Conservation (phyloP, 179 eudicot genomes). For the Silene noctiflora region DNA sequence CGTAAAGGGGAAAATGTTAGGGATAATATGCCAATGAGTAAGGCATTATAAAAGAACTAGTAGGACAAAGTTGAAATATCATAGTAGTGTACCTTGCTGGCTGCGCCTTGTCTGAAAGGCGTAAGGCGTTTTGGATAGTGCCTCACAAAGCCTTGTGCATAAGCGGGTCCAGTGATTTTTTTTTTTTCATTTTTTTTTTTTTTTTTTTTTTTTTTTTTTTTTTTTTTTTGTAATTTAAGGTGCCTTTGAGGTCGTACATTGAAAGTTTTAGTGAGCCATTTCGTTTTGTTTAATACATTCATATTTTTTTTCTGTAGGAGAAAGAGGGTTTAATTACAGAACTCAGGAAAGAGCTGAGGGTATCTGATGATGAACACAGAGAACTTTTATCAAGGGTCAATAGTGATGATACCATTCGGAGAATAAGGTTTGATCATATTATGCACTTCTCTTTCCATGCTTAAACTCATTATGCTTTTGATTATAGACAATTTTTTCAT, state of each 20-base stretch:
- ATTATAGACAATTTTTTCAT: background rate
- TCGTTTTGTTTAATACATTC: background rate
- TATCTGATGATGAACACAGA: constrained; percentile 79
- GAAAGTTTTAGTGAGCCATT: background rate
- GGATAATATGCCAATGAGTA: too few relatives aligned
- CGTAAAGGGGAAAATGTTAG: too few relatives aligned
- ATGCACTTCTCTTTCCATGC: background rate
- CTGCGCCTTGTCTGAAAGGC: too few relatives aligned
- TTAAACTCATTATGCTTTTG: background rate
- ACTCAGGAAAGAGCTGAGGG: constrained; percentile 77
- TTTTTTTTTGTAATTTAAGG: too few relatives aligned
- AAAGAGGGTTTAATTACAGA: constrained; percentile 86
- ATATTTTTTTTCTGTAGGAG: constrained; percentile 42
- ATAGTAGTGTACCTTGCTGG: too few relatives aligned
- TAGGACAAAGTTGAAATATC: too few relatives aligned
- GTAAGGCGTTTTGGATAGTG: too few relatives aligned
- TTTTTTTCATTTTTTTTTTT: too few relatives aligned
- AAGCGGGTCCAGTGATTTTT: too few relatives aligned
- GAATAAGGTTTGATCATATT: constrained; percentile 49
- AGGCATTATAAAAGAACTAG: too few relatives aligned
- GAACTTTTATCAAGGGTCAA: constrained; percentile 61
- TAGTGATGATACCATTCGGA: constrained; percentile 53
- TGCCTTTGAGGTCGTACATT: background rate
- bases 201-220: too few relatives aligned
- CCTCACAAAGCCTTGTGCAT: too few relatives aligned